phyloP scores from a whole-genome alignment of 2,329 filamentous ascomycete species.

The Coniochaeta ligniaria region DNA sequence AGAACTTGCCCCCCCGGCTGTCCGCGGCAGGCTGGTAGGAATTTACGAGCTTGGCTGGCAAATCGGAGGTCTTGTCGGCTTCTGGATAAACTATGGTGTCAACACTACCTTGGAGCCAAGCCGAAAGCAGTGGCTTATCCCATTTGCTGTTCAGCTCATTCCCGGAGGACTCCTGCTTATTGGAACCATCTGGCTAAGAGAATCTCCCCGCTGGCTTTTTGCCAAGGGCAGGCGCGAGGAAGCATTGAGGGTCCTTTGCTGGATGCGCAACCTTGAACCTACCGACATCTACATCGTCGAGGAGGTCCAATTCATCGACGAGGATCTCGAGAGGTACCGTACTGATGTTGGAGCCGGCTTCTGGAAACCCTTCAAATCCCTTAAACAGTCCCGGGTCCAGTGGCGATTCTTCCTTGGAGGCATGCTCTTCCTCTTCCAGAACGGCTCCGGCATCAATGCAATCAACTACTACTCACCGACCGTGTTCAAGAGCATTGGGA shows the following conservation, averaged over 20 bases:
- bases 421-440: conserved; percentile 74
- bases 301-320: conserved; percentile 64
- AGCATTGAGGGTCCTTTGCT: conserved; percentile 52
- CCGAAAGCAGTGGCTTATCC: conserved; percentile 55
- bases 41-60: conserved; percentile 63
- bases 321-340: conserved; percentile 59
- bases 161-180: conserved; percentile 56
- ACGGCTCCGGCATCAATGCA: conserved; percentile 69
- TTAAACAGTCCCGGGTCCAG: conserved; percentile 49
- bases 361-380: conserved; percentile 62
- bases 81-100: conserved; percentile 61
- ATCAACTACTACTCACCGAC: conserved; percentile 71
- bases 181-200: conserved; percentile 52
- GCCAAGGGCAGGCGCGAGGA: conserved; percentile 52
- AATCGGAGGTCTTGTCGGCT: conserved; percentile 55
- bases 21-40: conserved; percentile 58
- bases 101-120: conserved; percentile 37
- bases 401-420: conserved; percentile 69
- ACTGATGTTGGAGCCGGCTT: conserved; percentile 61
- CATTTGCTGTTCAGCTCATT: conserved; percentile 60
- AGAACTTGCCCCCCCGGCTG: conserved; percentile 52
- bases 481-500: conserved; percentile 51
- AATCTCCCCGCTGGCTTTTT: conserved; percentile 66
- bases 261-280: conserved; percentile 52
- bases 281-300: conserved; percentile 63